phyloP scores from a whole-genome alignment of 2,329 filamentous ascomycete genomes.

The Bipolaris sorokiniana region DNA sequence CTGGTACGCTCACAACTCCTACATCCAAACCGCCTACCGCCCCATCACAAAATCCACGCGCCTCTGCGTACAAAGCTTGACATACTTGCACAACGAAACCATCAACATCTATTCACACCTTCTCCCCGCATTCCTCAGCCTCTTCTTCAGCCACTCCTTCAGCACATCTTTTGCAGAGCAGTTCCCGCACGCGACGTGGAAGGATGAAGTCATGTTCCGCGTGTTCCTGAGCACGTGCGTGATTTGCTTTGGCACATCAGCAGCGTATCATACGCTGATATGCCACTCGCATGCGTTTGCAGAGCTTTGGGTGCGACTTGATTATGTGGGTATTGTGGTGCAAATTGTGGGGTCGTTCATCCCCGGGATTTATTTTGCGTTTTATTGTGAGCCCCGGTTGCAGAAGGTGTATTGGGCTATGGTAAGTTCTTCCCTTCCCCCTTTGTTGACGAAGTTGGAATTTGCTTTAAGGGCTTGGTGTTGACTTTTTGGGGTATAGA shows the following conservation, averaged over 20 bases:
- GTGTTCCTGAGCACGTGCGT: conserved; percentile 39
- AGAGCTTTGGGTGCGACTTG: conserved; percentile 83
- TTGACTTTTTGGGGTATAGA: not conserved
- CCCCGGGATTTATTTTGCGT: conserved; percentile 70
- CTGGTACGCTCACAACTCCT: conserved; percentile 10
- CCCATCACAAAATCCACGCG: conserved; percentile 64
- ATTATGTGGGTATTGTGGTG: conserved; percentile 88
- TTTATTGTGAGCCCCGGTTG: conserved; percentile 47
- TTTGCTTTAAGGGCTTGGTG: too few relatives aligned
- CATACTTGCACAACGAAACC: conserved; percentile 68
- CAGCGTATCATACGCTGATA: conserved; percentile 78
- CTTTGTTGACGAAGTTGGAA: too few relatives aligned
- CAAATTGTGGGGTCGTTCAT: conserved; percentile 89
- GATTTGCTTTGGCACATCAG: conserved; percentile 50
- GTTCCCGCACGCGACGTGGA: conserved; percentile 17
- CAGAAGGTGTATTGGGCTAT: conserved; percentile 51
- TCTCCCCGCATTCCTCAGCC: conserved; percentile 35
- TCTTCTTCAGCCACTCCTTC: conserved; percentile 18
- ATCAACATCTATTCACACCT: conserved; percentile 73
- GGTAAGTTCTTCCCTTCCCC: conserved; percentile 24
- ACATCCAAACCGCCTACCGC: conserved; percentile 66
- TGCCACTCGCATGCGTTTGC: conserved; percentile 80
- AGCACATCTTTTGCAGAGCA: conserved; percentile 11
- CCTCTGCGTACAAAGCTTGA: conserved; percentile 61
- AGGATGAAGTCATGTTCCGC: conserved; percentile 31